Evolutionary conservation across 2,329 filamentous ascomycete species (phyloP).

Genomic region (Tolypocladium cylindrosporum): DNA sequence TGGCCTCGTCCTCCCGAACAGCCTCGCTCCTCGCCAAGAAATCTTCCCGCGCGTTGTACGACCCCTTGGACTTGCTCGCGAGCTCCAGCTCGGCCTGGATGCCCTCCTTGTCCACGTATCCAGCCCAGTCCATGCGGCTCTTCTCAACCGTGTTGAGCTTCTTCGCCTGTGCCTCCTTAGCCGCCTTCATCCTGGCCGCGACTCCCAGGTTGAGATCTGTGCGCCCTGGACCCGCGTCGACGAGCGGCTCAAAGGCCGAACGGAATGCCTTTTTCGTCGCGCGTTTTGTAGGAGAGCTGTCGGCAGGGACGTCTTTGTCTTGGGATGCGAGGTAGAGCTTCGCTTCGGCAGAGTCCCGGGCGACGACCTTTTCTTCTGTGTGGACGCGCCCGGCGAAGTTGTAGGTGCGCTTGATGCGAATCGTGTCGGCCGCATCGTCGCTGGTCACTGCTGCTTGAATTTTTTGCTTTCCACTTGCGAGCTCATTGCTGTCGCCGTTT

Average conservation of each 20-base stretch:
- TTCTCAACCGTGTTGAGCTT: slow-evolving; percentile 65
- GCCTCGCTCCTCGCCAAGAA: slow-evolving; percentile 57
- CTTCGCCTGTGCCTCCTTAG: slow-evolving; percentile 42
- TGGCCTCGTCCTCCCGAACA: slow-evolving; percentile 50
- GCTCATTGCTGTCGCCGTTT: not conserved
- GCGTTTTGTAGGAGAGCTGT: slow-evolving; percentile 26
- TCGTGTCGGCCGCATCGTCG: slow-evolving; percentile 27
- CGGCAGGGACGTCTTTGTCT: slow-evolving; percentile 16
- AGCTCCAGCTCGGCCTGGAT: slow-evolving; percentile 59
- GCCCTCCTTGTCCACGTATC: slow-evolving; percentile 61
- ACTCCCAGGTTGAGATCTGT: slow-evolving; percentile 50
- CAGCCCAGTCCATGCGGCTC: slow-evolving; percentile 64
- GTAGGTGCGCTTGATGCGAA: slow-evolving; percentile 62
- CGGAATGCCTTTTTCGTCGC: slow-evolving; percentile 47
- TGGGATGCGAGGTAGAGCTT: slow-evolving; percentile 50
- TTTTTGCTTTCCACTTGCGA: not conserved
- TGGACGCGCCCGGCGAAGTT: slow-evolving; percentile 66
- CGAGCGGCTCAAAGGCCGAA: slow-evolving; percentile 51
- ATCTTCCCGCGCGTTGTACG: slow-evolving; percentile 51
- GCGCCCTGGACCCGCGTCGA: slow-evolving; percentile 33
- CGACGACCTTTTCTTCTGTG: slow-evolving; percentile 61
- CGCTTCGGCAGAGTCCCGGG: slow-evolving; percentile 55
- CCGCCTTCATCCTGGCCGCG: slow-evolving; percentile 35
- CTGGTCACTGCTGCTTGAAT: not conserved
- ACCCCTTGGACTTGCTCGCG: slow-evolving; percentile 54